These are phyloP conservation scores for Candida coleopterorum DNA, from an alignment of 805 yeast species.

Conservation along the genomic window DNA sequence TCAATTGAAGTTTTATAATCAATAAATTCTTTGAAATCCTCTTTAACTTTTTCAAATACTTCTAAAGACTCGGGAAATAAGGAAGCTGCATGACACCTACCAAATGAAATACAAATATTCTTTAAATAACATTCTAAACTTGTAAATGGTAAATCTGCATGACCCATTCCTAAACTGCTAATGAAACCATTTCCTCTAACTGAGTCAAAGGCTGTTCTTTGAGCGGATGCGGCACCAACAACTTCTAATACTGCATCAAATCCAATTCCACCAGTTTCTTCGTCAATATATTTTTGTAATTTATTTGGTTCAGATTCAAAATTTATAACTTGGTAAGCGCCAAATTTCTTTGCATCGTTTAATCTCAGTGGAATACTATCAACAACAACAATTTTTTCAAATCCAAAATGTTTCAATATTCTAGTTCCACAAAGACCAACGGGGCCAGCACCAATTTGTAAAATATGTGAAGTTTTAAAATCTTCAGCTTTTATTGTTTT, in stretches of 20 bases:
- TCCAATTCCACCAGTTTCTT: slow-evolving; percentile 43
- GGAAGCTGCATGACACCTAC: slow-evolving; percentile 60
- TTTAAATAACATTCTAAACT: slow-evolving; percentile 57
- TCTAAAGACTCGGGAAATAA: slow-evolving; percentile 49
- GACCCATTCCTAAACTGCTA: slow-evolving; percentile 57
- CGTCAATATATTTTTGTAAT: slow-evolving; percentile 22
- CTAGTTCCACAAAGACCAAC: slow-evolving; percentile 52
- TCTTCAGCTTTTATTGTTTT: slow-evolving; percentile 9
- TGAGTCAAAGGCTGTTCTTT: slow-evolving; percentile 46
- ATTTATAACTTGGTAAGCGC: slow-evolving; percentile 46
- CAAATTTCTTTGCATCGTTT: slow-evolving; percentile 40
- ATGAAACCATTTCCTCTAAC: slow-evolving; percentile 57
- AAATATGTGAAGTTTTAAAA: slow-evolving; percentile 28
- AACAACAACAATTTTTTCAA: slow-evolving; percentile 41
- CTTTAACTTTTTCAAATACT: slow-evolving; percentile 41
- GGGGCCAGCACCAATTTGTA: slow-evolving; percentile 60
- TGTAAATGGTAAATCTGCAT: slow-evolving; percentile 50
- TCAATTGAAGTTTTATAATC: slow-evolving; percentile 43
- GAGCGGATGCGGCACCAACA: slow-evolving; percentile 52
- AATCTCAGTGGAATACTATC: slow-evolving; percentile 47
- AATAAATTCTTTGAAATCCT: slow-evolving; percentile 46
- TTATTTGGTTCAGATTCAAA: slow-evolving; percentile 31
- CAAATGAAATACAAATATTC: slow-evolving; percentile 54
- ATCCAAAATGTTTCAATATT: slow-evolving; percentile 41
- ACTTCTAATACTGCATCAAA: slow-evolving; percentile 60